Evolutionary conservation across 257 asterid species (phyloP).

Genomic region (Ilex aquifolium): DNA sequence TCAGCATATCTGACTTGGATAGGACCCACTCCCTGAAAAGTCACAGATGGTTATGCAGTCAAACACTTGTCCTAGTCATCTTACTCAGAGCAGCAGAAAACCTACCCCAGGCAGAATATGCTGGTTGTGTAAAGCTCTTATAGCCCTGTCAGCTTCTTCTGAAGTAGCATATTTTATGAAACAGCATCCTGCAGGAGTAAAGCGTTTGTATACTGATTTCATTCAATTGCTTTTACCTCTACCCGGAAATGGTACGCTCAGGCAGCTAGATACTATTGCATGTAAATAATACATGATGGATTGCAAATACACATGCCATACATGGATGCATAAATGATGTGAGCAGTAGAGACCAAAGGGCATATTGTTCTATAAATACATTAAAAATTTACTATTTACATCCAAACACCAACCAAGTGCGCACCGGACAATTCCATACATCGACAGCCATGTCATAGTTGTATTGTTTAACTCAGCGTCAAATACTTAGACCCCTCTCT

Average conservation of each 20-base stretch:
- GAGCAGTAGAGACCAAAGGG: too few relatives aligned
- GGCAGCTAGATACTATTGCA: conserved; percentile 3
- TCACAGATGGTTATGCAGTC: conserved; percentile 18
- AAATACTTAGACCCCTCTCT: background rate
- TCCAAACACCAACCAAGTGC: background rate
- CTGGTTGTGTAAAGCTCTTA: conserved; percentile 80
- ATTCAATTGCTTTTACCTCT: conserved; percentile 27
- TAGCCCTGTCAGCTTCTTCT: conserved; percentile 94
- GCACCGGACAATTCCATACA: background rate
- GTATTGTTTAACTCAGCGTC: background rate
- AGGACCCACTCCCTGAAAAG: conserved; percentile 79
- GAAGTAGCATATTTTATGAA: conserved; percentile 80
- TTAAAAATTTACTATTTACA: background rate
- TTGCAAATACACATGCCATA: too few relatives aligned
- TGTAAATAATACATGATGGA: too few relatives aligned
- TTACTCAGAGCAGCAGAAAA: background rate
- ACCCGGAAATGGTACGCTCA: conserved; percentile 15
- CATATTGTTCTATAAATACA: background rate
- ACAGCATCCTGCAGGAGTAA: conserved; percentile 92
- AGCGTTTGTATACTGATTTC: conserved; percentile 33
- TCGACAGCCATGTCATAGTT: background rate
- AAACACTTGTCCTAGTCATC: conserved; percentile 1
- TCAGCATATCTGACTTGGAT: conserved; percentile 98
- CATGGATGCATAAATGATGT: too few relatives aligned
- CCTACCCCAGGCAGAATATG: conserved; percentile 86